Conservation (phyloP, 768 basidiomycete genomes). For the Rubroboletus satanas region DNA sequence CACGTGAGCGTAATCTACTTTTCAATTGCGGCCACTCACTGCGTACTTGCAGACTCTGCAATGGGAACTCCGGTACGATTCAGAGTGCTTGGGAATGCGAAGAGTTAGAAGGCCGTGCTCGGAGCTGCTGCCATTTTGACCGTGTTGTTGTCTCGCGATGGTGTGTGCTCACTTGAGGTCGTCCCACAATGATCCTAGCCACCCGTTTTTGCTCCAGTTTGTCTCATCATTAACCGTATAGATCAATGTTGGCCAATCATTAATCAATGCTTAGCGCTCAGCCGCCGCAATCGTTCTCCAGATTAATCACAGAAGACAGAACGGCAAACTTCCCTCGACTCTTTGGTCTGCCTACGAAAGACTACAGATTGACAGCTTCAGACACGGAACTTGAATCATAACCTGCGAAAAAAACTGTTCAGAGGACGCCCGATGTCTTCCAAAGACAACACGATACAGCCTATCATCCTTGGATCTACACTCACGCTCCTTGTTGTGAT, state of each 20-base stretch:
- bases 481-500: neutral
- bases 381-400: neutral
- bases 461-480: neutral
- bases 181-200: neutral
- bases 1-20: slow-evolving; percentile 11
- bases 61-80: neutral
- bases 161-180: no score
- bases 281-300: no score
- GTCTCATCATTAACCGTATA: neutral
- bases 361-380: neutral
- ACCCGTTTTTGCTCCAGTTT: neutral
- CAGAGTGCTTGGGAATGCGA: neutral
- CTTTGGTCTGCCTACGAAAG: neutral
- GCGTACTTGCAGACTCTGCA: neutral
- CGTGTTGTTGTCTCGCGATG: no score
- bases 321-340: neutral
- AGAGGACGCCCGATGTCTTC: neutral
- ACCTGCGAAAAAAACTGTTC: neutral
- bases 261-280: neutral
- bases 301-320: neutral
- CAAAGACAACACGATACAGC: no score
- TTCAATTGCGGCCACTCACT: neutral
- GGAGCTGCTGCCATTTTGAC: neutral
- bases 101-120: neutral
- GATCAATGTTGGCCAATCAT: neutral